Conservation (phyloP, 768 basidiomycete species). For the Tephrocybe sp. region DNA sequence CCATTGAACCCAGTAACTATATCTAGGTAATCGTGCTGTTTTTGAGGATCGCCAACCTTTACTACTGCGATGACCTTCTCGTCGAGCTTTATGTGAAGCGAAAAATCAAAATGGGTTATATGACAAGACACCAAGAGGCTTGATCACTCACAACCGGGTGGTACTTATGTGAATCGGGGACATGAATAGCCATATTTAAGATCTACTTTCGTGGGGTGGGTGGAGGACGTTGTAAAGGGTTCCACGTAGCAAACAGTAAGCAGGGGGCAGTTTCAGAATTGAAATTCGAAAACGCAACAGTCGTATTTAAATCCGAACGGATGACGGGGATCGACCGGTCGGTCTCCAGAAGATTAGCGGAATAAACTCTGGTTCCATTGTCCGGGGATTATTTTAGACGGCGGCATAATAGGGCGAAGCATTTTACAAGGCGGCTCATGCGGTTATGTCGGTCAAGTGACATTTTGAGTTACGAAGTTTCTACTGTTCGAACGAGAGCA, state of each 20-base stretch:
- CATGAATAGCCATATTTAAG: conserved; percentile 13
- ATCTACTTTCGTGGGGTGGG: not conserved
- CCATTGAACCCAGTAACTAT: conserved; percentile 10
- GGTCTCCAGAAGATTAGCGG: not conserved
- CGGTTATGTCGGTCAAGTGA: too few species aligned
- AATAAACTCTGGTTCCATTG: not conserved
- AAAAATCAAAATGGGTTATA: not conserved
- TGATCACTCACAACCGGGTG: conserved; percentile 10
- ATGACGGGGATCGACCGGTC: not conserved
- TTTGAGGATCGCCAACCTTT: conserved; percentile 10
- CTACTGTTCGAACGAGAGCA: too few species aligned
- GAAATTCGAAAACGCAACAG: too few species aligned
- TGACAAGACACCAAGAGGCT: not conserved
- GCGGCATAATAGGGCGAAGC: not conserved
- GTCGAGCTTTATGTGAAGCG: conserved; percentile 9
- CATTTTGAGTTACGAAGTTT: too few species aligned
- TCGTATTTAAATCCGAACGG: not conserved
- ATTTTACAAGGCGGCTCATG: too few species aligned
- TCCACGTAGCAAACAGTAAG: not conserved
- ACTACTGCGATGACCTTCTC: conserved; percentile 13
- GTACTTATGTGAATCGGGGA: conserved; percentile 15
- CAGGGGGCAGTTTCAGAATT: not conserved
- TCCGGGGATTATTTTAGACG: not conserved
- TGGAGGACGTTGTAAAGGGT: not conserved
- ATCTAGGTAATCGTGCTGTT: conserved; percentile 14